phyloP scores from a whole-genome alignment of 768 basidiomycete species.

The Termitomyces sp. region DNA sequence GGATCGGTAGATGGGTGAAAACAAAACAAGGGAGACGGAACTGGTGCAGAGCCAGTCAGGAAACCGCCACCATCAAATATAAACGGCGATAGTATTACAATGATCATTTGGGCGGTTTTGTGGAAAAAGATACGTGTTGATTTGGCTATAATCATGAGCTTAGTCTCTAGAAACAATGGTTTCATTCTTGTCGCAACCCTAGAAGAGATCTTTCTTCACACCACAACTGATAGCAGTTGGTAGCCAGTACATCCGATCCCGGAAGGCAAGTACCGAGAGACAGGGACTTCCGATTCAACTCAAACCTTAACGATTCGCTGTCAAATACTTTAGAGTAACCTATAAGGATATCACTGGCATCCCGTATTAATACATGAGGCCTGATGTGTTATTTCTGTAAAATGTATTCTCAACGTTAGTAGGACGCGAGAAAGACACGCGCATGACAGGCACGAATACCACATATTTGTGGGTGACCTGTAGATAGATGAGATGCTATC shows the following conservation, averaged over 20 bases:
- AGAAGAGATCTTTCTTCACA: conserved; percentile 7
- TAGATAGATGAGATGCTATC: background rate
- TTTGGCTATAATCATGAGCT: too few species aligned
- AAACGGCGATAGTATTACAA: background rate
- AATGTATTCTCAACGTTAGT: background rate
- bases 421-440: background rate
- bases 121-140: background rate
- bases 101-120: background rate
- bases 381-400: background rate
- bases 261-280: background rate
- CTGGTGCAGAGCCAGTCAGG: background rate
- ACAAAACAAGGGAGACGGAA: background rate
- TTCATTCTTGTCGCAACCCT: background rate
- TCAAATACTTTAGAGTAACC: background rate
- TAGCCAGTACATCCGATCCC: background rate
- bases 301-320: background rate
- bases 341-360: background rate
- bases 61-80: background rate
- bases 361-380: background rate
- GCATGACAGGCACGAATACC: background rate
- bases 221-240: background rate
- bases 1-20: background rate
- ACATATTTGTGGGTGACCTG: too few species aligned
- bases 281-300: background rate
- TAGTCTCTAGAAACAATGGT: background rate